A percentile compares a stretch with the other conserved stretches of the same genome.
Evolutionary conservation across 1,139 yeast species (phyloP).

Genomic region (Kurtzmaniella quercitrusa): DNA sequence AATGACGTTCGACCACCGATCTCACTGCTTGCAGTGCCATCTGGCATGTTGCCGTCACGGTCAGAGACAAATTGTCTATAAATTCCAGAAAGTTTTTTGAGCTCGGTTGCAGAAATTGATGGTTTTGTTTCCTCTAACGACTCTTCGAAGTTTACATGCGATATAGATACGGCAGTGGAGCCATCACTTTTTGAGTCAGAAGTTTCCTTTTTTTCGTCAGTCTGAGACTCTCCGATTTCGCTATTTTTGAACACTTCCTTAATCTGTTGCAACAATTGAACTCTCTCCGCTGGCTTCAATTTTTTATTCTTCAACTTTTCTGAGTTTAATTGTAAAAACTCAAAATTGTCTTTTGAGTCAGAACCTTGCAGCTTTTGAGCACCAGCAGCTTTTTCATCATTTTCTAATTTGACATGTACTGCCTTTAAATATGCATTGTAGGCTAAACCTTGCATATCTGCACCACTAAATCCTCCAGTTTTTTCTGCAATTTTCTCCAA

Average conservation of each 20-base stretch:
- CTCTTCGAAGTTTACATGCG: conserved; percentile 52
- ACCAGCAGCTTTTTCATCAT: conserved; percentile 27
- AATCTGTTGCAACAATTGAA: conserved; percentile 42
- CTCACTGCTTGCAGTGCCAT: conserved; percentile 76
- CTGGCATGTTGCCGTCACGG: conserved; percentile 86
- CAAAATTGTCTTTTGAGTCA: conserved; percentile 18
- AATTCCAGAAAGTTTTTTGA: conserved; percentile 55
- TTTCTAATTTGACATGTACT: conserved; percentile 71
- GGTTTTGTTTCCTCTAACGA: conserved; percentile 80
- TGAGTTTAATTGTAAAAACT: conserved; percentile 33
- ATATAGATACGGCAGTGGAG: conserved; percentile 34
- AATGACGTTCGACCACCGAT: conserved; percentile 82
- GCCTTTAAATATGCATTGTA: conserved; percentile 91
- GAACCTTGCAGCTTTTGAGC: conserved; percentile 10
- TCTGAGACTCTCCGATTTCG: conserved; percentile 7
- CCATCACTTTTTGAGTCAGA: conserved; percentile 8
- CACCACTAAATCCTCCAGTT: conserved; percentile 86
- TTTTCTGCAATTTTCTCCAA: conserved; percentile 52
- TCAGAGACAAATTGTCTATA: conserved; percentile 74
- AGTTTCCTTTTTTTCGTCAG: conserved; percentile 11
- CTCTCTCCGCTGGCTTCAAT: conserved; percentile 42
- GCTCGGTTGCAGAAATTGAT: conserved; percentile 75
- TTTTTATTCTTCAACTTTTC: conserved; percentile 27
- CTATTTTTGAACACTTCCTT: conserved; percentile 30
- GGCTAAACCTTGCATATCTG: conserved; percentile 89